Conservation (phyloP, 805 yeast species). For the Kodamaea fukazawae region DNA sequence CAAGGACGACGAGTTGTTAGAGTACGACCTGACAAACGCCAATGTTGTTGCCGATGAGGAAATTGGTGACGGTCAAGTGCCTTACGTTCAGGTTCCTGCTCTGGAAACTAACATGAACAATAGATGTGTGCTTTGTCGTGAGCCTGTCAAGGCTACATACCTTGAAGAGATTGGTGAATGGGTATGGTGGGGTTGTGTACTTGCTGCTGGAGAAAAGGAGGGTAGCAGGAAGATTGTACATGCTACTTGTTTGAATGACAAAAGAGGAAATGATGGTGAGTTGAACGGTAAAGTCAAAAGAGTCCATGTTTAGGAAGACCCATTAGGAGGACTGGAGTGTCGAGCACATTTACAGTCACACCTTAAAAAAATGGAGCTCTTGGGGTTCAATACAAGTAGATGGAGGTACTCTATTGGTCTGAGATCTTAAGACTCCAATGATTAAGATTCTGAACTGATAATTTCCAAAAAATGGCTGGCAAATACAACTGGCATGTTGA, state of each 20-base stretch:
- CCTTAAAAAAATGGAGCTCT: too few relatives aligned
- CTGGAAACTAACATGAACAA: slow-evolving; percentile 34
- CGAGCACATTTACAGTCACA: too few relatives aligned
- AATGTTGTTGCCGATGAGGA: slow-evolving; percentile 8
- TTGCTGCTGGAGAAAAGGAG: slow-evolving; percentile 35
- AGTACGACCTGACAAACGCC: slow-evolving; percentile 18
- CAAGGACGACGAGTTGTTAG: slow-evolving; percentile 57
- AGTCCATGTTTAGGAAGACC: slow-evolving; percentile 10
- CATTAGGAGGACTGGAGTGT: too few relatives aligned
- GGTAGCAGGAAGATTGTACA: slow-evolving; percentile 39
- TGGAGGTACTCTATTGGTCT: too few relatives aligned
- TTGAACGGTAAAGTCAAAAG: slow-evolving; percentile 21
- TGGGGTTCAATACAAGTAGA: too few relatives aligned
- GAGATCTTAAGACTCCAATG: too few relatives aligned
- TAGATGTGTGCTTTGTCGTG: slow-evolving; percentile 42
- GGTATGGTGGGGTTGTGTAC: slow-evolving; percentile 43
- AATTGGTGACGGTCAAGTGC: slow-evolving; percentile 5
- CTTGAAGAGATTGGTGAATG: slow-evolving; percentile 46
- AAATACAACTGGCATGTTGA: too few relatives aligned
- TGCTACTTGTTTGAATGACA: slow-evolving; percentile 38
- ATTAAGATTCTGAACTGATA: too few relatives aligned
- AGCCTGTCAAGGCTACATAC: slow-evolving; percentile 41
- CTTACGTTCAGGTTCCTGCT: slow-evolving; percentile 18
- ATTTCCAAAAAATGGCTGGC: too few relatives aligned
- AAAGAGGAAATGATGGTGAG: slow-evolving; percentile 30